Percentiles rank a stretch among this genome's conserved stretches.
phyloP scores from a whole-genome alignment of 2,329 filamentous ascomycete species.

The Alternaria incomplexa region DNA sequence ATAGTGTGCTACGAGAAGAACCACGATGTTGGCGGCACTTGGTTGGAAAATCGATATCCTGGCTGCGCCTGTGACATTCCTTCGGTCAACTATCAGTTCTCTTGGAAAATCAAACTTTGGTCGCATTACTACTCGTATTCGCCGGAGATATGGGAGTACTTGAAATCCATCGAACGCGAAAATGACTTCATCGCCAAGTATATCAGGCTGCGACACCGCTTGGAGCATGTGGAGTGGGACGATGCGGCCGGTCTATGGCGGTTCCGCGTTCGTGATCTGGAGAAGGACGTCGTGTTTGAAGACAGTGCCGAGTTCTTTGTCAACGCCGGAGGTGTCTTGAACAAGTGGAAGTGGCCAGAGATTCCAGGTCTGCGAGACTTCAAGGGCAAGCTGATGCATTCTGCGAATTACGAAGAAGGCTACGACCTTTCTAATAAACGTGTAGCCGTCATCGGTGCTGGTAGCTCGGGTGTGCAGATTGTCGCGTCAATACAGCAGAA shows the following conservation, averaged over 20 bases:
- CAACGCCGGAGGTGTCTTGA: conserved; percentile 29
- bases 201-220: conserved; percentile 22
- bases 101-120: conserved; percentile 59
- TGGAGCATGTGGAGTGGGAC: conserved; percentile 30
- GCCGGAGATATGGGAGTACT: conserved; percentile 57
- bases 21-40: conserved; percentile 50
- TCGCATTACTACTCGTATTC: conserved; percentile 51
- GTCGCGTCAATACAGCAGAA: conserved; percentile 50
- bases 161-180: conserved; percentile 51
- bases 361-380: conserved; percentile 49
- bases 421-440: conserved; percentile 46
- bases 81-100: conserved; percentile 51
- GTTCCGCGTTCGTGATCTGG: conserved; percentile 17
- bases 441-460: conserved; percentile 53
- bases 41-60: conserved; percentile 51
- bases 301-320: conserved; percentile 34
- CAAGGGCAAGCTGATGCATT: conserved; percentile 54
- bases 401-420: conserved; percentile 50
- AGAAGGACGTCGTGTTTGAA: conserved; percentile 19
- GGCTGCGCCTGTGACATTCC: conserved; percentile 48
- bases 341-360: conserved; percentile 51
- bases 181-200: conserved; percentile 42
- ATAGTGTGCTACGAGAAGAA: conserved; percentile 53
- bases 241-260: conserved; percentile 21
- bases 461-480: conserved; percentile 53